A percentile compares a stretch with the other conserved stretches of the same genome.
phyloP scores from a whole-genome alignment of 163 green algal species.

The Scenedesmus sp. region DNA sequence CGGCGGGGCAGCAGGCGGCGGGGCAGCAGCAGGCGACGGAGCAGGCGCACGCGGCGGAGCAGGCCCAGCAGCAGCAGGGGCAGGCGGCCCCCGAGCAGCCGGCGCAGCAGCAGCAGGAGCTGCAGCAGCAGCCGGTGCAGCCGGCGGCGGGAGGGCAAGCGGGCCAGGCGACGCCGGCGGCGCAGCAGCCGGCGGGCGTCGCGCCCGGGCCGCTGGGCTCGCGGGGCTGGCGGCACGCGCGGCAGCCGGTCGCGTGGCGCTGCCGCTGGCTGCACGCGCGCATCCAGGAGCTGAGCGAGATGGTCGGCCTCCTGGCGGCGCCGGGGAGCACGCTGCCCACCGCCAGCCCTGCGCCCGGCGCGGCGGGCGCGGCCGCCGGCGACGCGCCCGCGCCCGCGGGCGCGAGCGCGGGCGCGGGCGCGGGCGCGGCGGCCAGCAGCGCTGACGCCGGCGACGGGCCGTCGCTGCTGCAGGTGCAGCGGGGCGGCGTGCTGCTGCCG shows the following conservation, averaged over 20 bases:
- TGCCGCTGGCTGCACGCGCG: conserved; percentile 63
- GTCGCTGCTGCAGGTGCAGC: conserved; percentile 33
- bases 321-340: not conserved
- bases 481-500: conserved; percentile 25
- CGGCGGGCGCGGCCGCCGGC: too few relatives aligned
- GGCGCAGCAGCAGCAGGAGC: conserved; percentile 1
- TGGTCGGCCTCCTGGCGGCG: conserved; percentile 14
- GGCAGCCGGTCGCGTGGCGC: conserved; percentile 53
- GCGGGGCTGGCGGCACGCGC: conserved; percentile 33
- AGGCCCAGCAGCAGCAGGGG: not conserved
- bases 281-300: conserved; percentile 51
- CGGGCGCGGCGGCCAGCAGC: not conserved
- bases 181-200: not conserved
- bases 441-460: not conserved
- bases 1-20: not conserved
- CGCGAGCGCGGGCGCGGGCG: not conserved
- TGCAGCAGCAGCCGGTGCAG: conserved; percentile 1
- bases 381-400: not conserved
- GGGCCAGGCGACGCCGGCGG: not conserved
- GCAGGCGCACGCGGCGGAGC: not conserved
- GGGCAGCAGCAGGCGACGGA: not conserved
- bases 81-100: not conserved
- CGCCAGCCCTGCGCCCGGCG: not conserved
- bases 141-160: not conserved
- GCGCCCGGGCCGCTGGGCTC: not conserved